Evolutionary conservation across 306 rosid species (phyloP).

Genomic region (Coriaria nepalensis): DNA sequence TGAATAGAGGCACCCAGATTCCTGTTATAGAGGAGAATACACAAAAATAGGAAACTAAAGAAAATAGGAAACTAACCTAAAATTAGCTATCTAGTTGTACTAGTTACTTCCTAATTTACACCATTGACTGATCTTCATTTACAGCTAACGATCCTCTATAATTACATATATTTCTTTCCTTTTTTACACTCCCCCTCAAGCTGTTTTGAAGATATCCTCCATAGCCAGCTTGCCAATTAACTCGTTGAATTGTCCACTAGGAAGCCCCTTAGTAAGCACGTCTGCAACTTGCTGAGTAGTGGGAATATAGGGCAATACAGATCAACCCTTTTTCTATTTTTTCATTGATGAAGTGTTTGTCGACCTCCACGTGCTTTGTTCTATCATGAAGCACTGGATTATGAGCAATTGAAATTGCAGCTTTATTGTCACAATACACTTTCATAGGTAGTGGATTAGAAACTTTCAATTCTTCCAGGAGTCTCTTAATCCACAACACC

Average conservation of each 20-base stretch:
- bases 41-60: no score
- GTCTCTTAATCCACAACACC: not conserved
- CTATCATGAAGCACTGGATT: not conserved
- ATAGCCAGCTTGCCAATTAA: not conserved
- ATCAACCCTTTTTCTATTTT: not conserved
- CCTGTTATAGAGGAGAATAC: no score
- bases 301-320: not conserved
- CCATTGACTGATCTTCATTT: no score
- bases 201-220: not conserved
- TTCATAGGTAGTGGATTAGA: not conserved
- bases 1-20: no score
- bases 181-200: not conserved
- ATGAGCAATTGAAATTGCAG: not conserved
- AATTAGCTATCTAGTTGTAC: no score
- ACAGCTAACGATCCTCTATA: no score
- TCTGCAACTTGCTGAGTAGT: not conserved
- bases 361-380: not conserved
- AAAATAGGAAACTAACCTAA: no score
- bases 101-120: no score
- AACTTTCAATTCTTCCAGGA: not conserved
- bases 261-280: not conserved
- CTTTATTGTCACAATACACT: not conserved
- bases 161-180: no score
- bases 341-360: not conserved
- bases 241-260: not conserved